Evolutionary conservation across 495 filamentous ascomycete species (phyloP).

Genomic region (Neurospora sp.): DNA sequence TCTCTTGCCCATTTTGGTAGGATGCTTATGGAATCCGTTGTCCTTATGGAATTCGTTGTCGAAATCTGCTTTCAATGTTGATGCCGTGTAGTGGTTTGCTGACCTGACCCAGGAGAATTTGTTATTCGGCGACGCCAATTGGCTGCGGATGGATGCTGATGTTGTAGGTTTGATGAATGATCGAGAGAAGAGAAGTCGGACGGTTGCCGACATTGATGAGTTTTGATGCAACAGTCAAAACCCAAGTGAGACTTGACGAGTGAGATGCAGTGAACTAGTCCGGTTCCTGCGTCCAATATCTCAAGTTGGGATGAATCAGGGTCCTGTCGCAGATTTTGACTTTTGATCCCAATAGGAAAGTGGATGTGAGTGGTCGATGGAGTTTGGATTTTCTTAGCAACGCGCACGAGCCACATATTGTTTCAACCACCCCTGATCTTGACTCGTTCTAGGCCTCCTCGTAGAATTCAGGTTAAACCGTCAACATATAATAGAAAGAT

Average conservation of each 20-base stretch:
- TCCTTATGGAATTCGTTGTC: not conserved
- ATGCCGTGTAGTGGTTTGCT: not conserved
- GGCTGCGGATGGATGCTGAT: not conserved
- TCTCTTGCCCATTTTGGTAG: not conserved
- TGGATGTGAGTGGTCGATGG: not conserved
- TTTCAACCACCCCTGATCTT: not conserved
- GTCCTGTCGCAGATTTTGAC: not conserved
- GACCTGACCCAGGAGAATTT: not conserved
- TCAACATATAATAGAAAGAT: not conserved
- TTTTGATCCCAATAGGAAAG: not conserved
- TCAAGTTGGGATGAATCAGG: not conserved
- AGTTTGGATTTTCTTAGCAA: not conserved
- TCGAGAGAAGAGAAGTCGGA: not conserved
- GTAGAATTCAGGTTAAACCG: not conserved
- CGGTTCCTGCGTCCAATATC: not conserved
- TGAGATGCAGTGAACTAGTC: not conserved
- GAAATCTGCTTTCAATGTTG: not conserved
- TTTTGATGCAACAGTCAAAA: not conserved
- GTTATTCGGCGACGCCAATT: not conserved
- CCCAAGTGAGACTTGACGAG: not conserved
- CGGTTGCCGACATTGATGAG: not conserved
- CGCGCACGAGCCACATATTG: not conserved
- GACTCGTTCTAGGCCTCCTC: not conserved
- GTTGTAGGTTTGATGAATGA: not conserved
- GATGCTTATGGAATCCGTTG: not conserved